Conservation (phyloP, 2,329 filamentous ascomycete genomes). For the Aspergillus vadensis region DNA sequence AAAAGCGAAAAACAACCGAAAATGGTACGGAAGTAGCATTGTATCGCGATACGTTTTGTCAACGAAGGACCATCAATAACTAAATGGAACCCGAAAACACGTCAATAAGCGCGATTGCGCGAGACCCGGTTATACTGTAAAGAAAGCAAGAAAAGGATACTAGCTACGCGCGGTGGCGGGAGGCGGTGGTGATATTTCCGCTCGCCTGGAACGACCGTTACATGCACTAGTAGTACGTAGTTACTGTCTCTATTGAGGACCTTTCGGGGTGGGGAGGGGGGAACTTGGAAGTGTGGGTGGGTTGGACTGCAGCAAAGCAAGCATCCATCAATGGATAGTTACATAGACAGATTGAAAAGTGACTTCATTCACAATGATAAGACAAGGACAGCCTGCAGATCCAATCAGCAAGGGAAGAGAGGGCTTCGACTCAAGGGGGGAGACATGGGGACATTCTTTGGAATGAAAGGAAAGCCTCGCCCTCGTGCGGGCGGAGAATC, state of each 20-base stretch:
- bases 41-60: too few species aligned
- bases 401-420: too few species aligned
- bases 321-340: not conserved
- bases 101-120: not conserved
- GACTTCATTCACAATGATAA: too few species aligned
- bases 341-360: not conserved
- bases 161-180: not conserved
- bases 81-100: too few species aligned
- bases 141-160: not conserved
- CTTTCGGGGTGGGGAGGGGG: slow-evolving; percentile 16
- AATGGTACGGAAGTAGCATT: too few species aligned
- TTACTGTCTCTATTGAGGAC: not conserved
- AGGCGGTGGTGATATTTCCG: not conserved
- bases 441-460: not conserved
- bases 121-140: not conserved
- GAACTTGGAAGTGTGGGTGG: slow-evolving; percentile 22
- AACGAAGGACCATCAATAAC: too few species aligned
- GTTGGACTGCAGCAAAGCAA: not conserved
- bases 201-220: not conserved
- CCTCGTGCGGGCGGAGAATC: not conserved
- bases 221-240: not conserved
- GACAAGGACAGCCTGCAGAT: too few species aligned
- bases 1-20: too few species aligned
- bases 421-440: too few species aligned
- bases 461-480: too few species aligned